Base-by-base conservation (phyloP, 2,329 filamentous ascomycete genomes). In the Penicillium sp. region DNA sequence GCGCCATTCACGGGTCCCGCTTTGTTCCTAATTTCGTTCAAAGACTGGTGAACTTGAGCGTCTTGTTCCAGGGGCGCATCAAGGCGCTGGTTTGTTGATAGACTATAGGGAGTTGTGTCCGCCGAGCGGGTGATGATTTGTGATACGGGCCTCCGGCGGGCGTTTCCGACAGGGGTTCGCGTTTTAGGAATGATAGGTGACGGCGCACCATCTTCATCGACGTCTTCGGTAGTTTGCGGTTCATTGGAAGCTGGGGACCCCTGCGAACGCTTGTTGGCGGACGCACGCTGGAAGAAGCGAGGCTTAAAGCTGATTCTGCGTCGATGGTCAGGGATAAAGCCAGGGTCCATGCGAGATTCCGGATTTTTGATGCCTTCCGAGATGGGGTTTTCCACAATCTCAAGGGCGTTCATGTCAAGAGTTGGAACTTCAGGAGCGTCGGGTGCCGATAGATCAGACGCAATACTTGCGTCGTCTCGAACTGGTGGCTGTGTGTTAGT, bases 231-330 rank as follows among this genome's bases (percentile, higher is more conserved):
- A 13, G 65, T 60, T 12, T 51, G 42, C 3, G 54, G 48, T 11
- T 66, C 63, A 3, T 56, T 48, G 4, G 27, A 36, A 11, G 57
- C 57, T 6, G 60, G 60, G 0, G 64, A 59, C 5, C 55, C 57
- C 35, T 67, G 59, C 1, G 58, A 49, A 18, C 57, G 58, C n/a
- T 58, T 61, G 5, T 58, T 28, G 1, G 49, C 54, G 18, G 50
- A 48, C 5, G 62, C 60, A 28, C 66, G 66, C 37, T 50, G 60
- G 46, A 71, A 66, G 49, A 71, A 70, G 4, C 54, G 59, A 6
- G 67, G 66, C 6, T 63, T 62, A 45, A 71, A 61, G 37, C 62
- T 70, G 27, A 70, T 51, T 26, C 64, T 65, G 26, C 65, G 61
- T 34, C 65, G 66, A 13, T 58, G 51, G 13, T 60, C 61, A 4